These are phyloP conservation scores for Boletus tylopilopsis DNA, from an alignment of 768 basidiomycete genomes.

Conservation along the genomic window DNA sequence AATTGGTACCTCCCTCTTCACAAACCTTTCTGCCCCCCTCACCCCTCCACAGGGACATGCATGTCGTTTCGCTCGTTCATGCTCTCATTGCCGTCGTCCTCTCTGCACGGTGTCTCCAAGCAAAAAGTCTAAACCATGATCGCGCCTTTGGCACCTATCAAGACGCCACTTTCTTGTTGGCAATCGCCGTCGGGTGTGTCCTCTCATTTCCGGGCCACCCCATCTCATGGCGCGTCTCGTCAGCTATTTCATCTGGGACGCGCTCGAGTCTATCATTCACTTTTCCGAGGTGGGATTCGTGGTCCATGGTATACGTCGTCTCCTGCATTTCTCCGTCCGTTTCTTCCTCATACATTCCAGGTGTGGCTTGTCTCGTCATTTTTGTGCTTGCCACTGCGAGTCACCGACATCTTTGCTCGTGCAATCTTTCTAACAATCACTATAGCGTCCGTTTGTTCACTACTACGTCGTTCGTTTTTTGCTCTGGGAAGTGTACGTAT, in stretches of 20 bases:
- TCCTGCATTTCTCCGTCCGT: not conserved
- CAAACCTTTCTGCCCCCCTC: not conserved
- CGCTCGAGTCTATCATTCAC: slow-evolving; percentile 63
- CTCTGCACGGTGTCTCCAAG: slow-evolving; percentile 50
- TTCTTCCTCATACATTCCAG: slow-evolving; percentile 31
- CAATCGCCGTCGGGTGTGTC: slow-evolving; percentile 66
- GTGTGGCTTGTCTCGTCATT: slow-evolving; percentile 58
- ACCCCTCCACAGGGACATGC: slow-evolving; percentile 51
- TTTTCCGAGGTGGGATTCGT: slow-evolving; percentile 73
- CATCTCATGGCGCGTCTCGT: too few species aligned
- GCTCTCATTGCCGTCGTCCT: slow-evolving; percentile 64
- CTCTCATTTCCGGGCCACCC: not conserved
- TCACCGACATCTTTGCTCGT: slow-evolving; percentile 7
- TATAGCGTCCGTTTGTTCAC: slow-evolving; percentile 67
- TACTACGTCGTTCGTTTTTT: slow-evolving; percentile 78
- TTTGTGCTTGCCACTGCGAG: slow-evolving; percentile 71
- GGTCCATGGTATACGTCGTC: slow-evolving; percentile 53
- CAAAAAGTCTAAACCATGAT: slow-evolving; percentile 49
- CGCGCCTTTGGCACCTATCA: slow-evolving; percentile 76
- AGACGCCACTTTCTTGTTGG: slow-evolving; percentile 51
- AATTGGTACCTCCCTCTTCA: slow-evolving; percentile 47
- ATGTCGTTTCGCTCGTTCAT: slow-evolving; percentile 71
- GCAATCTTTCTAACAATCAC: slow-evolving; percentile 1
- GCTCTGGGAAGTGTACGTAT: slow-evolving; percentile 72
- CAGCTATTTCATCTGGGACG: slow-evolving; percentile 83